Base-by-base conservation (phyloP, 2,329 filamentous ascomycete genomes). In the Phyllosticta paracitricarpa region DNA sequence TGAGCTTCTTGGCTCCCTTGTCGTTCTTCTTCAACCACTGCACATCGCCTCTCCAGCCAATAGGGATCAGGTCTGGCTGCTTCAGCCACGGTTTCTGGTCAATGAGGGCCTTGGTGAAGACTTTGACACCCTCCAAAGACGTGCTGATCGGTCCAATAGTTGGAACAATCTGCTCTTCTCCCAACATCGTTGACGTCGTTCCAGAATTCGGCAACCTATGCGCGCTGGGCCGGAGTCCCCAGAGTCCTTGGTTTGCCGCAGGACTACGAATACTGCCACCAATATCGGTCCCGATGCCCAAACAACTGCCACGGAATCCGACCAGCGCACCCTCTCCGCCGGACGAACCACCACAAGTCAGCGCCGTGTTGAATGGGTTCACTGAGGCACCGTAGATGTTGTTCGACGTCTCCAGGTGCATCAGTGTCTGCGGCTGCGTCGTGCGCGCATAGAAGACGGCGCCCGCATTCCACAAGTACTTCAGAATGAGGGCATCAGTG, bases 301-400 rank as follows among this genome's bases (percentile, higher is more conserved):
- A 70, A 66, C 74, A 75, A 28, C 77, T 80, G 10, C 81, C 82
- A 12, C 78, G 70, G 25, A 83, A 68, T 0, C 76, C 82, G 6
- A 83, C 57, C 9, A 84, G 68, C 0, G 82, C 81, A 1, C 81
- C 81, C 67, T 85, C 82, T 58, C 82, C 82, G 40, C 83, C 82
- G 3, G 79, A 81, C 2, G 76, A 79, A 1, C 82, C 82, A 6
- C 82, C 82, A 12, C 72, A 65, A 0, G 80, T 81, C 30, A 84
- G 69, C 1, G 70, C 75, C 1, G 74, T 74, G 67, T 84, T 84
- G 67, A 76, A 77, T 0, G 82, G 81, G 65, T 84, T 84, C 7
- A 79, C 72, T 0, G 82, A 84, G 0, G 72, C 71, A 1, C 80
- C 80, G 62, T 78, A 81, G 48, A 82, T 63, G 65, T 81, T 82